A percentile compares a stretch with the other conserved stretches of the same genome.
phyloP scores from a whole-genome alignment of 768 basidiomycete species.

The Boletus coccyginus region DNA sequence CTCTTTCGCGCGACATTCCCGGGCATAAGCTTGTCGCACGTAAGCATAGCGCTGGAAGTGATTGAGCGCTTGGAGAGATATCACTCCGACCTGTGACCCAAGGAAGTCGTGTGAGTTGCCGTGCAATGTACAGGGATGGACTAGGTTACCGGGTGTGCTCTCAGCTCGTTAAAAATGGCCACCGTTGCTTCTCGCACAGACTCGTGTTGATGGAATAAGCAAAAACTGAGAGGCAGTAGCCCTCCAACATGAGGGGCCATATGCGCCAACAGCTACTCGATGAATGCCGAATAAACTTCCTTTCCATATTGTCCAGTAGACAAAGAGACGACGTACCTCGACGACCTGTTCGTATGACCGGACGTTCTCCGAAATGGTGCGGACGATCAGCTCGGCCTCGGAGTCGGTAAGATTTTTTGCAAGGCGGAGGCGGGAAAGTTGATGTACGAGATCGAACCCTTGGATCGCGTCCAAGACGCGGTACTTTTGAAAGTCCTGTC shows the following conservation, averaged over 20 bases:
- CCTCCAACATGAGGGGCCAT: constrained; percentile 78
- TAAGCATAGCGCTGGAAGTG: constrained; percentile 90
- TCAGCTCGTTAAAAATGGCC: constrained; percentile 78
- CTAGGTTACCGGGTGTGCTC: constrained; percentile 65
- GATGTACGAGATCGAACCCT: constrained; percentile 84
- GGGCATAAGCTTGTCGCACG: constrained; percentile 73
- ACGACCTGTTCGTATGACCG: constrained; percentile 85
- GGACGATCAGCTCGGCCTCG: constrained; percentile 76
- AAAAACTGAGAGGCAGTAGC: constrained; percentile 81
- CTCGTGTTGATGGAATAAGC: constrained; percentile 86
- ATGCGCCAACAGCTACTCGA: constrained; percentile 69
- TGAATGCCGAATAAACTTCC: background rate
- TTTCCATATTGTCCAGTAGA: too few species aligned
- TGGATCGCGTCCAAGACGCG: constrained; percentile 59
- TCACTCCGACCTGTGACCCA: constrained; percentile 62
- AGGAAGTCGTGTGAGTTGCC: background rate
- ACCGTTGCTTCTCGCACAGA: constrained; percentile 74
- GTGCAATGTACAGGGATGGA: background rate
- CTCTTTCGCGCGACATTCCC: constrained; percentile 46
- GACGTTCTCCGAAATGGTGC: constrained; percentile 66
- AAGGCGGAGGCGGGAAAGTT: constrained; percentile 76
- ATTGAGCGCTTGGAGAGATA: constrained; percentile 76
- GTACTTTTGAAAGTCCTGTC: constrained; percentile 65
- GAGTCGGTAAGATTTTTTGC: constrained; percentile 66
- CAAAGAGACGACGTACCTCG: constrained; percentile 53